Base-by-base conservation (phyloP, 2,329 filamentous ascomycete species). In the Davidsoniella neocaledoniae region DNA sequence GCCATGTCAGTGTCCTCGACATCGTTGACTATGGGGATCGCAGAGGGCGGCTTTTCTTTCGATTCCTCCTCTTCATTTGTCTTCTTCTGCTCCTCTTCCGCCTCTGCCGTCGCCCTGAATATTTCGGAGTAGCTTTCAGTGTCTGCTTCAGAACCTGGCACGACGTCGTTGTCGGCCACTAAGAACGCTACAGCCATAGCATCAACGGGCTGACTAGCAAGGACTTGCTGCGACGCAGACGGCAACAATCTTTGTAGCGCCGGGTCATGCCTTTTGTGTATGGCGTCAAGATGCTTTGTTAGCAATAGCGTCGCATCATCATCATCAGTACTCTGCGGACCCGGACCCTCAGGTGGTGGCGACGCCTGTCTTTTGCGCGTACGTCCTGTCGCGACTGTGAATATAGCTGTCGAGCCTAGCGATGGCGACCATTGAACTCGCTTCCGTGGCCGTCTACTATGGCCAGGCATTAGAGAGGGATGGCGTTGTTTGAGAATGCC, bases 131-230 rank as follows among this genome's bases (percentile, higher is more conserved):
- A 52, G 16, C 41, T 48, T 16, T 52, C 50, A 6, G 41, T 48
- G 10, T 52, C 50, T 33, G 40, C 46, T 41, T 48, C 39, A 21
- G 46, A 52, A 25, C 50, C 50, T 2, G 45, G 44, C 19, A 54
- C 54, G 23, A 42, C 57, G 12, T 53, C 51, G 53, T 53, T 49
- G 53, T 74, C 71, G 5, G 68, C 70, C n/a, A 63, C 59, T 25
- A 66, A 59, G 52, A 74, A 75, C 5, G 68, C 67, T 52, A 69
- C 62, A 0, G 71, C 71, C 67, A 73, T 72, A 5, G 68, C 71
- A 49, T 61, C 64, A 14, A 69, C 54, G 0, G 57, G 57, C 5
- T 68, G 66, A 29, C 68, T 73, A 36, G 60, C 55, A 10, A 59
- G 60, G 9, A 52, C 58, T 53, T 63, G 64, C 53, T 72, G 69